Conservation (phyloP, 805 yeast genomes). For the Yarrowia phangngaensis region DNA sequence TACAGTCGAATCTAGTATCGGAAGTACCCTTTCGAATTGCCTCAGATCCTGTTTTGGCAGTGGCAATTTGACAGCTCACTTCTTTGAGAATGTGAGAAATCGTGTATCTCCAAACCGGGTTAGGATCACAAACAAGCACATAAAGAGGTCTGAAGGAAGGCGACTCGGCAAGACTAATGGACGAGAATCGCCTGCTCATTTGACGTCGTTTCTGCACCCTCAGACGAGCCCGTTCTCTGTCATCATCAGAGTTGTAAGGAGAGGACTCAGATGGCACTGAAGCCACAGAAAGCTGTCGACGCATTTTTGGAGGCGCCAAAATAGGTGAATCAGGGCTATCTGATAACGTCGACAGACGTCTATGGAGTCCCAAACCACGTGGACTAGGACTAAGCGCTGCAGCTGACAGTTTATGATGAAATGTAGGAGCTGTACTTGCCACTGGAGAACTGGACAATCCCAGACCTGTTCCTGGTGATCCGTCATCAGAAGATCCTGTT, state of each 20-base stretch:
- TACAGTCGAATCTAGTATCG: slow-evolving; percentile 76
- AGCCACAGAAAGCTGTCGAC: slow-evolving; percentile 20
- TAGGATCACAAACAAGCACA: slow-evolving; percentile 79
- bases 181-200: slow-evolving; percentile 44
- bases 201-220: slow-evolving; percentile 49
- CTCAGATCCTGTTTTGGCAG: slow-evolving; percentile 77
- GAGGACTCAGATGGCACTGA: slow-evolving; percentile 44
- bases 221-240: slow-evolving; percentile 16
- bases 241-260: slow-evolving; percentile 63
- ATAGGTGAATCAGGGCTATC: slow-evolving; percentile 16
- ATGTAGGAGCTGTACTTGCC: slow-evolving; percentile 4
- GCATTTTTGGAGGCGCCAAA: slow-evolving; percentile 20
- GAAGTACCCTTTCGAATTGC: slow-evolving; percentile 77
- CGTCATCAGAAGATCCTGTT: slow-evolving; percentile 13
- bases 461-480: slow-evolving; percentile 11
- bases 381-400: slow-evolving; percentile 20
- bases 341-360: slow-evolving; percentile 8
- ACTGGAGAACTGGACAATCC: slow-evolving; percentile 18
- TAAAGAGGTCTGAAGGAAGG: slow-evolving; percentile 45
- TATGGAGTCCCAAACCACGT: slow-evolving; percentile 7
- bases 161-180: slow-evolving; percentile 24
- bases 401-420: slow-evolving; percentile 14
- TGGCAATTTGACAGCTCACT: slow-evolving; percentile 74
- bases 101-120: slow-evolving; percentile 72
- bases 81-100: slow-evolving; percentile 59